These are phyloP conservation scores for Suillus plorans DNA, from an alignment of 768 basidiomycete species.

Conservation along the genomic window DNA sequence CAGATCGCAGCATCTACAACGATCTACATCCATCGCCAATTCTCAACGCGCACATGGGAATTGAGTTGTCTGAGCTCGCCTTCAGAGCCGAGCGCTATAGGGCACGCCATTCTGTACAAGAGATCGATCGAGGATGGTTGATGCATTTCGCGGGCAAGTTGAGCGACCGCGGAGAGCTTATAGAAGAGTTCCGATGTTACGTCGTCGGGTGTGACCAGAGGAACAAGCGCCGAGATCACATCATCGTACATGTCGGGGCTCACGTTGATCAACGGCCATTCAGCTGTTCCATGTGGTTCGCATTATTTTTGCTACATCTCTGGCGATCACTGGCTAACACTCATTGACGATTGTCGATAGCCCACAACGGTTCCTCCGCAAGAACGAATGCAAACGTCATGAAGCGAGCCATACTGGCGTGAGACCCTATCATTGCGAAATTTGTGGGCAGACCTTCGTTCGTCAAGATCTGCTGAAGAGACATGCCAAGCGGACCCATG, in stretches of 20 bases:
- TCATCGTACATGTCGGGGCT: constrained; percentile 70
- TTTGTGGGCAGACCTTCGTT: constrained; percentile 60
- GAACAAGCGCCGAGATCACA: constrained; percentile 75
- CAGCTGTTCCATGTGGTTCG: constrained; percentile 64
- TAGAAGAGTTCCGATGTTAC: constrained; percentile 68
- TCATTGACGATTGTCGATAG: constrained; percentile 34
- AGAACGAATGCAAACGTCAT: constrained; percentile 78
- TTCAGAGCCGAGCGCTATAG: constrained; percentile 56
- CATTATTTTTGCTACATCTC: constrained; percentile 11
- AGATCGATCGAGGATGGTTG: constrained; percentile 67
- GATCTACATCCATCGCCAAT: constrained; percentile 42
- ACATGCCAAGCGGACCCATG: constrained; percentile 61
- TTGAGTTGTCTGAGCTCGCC: constrained; percentile 53
- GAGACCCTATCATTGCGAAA: constrained; percentile 57
- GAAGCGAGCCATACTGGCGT: constrained; percentile 61
- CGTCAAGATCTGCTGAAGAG: constrained; percentile 69
- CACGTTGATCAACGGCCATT: constrained; percentile 71
- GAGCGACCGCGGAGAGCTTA: constrained; percentile 52
- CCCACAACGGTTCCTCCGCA: constrained; percentile 63
- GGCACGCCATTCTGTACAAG: constrained; percentile 49
- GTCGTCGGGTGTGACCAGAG: constrained; percentile 61
- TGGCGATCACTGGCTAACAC: constrained; percentile 8
- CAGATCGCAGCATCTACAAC: background rate
- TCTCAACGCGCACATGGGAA: constrained; percentile 63
- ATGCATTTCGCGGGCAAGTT: constrained; percentile 68